Base-by-base conservation (phyloP, 352 stramenopile genomes). In the Globisporangium solare region DNA sequence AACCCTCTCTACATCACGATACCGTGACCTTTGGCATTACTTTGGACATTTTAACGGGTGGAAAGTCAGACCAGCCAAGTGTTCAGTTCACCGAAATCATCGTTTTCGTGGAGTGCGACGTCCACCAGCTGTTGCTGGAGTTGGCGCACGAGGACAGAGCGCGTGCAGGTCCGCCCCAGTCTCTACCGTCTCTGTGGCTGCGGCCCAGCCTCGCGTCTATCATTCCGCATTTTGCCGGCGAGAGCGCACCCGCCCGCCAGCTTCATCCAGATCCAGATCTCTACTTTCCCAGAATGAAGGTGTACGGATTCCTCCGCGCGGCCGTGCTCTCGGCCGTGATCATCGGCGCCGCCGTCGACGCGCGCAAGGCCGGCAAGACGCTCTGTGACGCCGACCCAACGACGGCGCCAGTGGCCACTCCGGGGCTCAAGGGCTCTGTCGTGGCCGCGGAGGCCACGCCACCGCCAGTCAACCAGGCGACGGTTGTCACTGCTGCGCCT, bases 251-350 rank as follows among this genome's bases (percentile, higher is more conserved):
- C 35, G 3, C 24, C 20, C 18, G 18, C 53, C 24, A 58, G 40
- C 20, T 43, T 39, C 11, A n/a, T 40, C 37, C 11, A 18, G 18
- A 20, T 17, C 41, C 39, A 37, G n/a, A 18, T n/a, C n/a, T n/a
- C n/a, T 32, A 55, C 31, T 6, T n/a, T n/a, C n/a, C 37, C 6
- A 46, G 2, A 37, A 67, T 67, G 60, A 67, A 67, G 48, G 42
- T 67, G 32, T 67, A 58, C 18, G 49, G 55, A 18, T 48, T 64
- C 12, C 49, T 63, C 22, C 58, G 58, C 39, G 54, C 58, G 14
- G 42, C 53, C 13, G 37, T 60, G 51, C 55, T 67, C 54, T 56
- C 56, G 47, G 48, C 35, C 35, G 55, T 58, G 47, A 41, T 61
- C n/a, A 24, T 63, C 49, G 50, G 31, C 21, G 54, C 50, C 31